phyloP scores from a whole-genome alignment of 2,329 filamentous ascomycete genomes.

The Apiospora hydei region DNA sequence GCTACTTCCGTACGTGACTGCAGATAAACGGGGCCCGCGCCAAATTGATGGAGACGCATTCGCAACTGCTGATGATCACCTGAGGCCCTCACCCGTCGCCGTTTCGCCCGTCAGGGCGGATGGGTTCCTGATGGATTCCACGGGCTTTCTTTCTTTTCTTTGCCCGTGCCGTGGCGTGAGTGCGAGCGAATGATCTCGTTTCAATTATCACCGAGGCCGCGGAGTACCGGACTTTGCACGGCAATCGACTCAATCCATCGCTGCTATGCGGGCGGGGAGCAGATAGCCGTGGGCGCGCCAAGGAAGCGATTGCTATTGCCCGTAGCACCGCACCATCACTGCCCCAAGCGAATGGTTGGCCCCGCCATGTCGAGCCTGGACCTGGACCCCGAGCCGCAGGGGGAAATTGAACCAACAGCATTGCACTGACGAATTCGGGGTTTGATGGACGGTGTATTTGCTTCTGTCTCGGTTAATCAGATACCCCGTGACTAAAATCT shows the following conservation, averaged over 20 bases:
- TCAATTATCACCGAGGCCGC: conserved; percentile 8
- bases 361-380: background rate
- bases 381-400: background rate
- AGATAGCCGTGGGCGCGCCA: conserved; percentile 1
- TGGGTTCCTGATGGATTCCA: too few species aligned
- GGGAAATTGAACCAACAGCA: background rate
- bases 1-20: background rate
- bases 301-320: background rate
- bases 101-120: background rate
- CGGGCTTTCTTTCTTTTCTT: background rate
- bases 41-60: conserved; percentile 2
- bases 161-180: background rate
- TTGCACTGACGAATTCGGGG: background rate
- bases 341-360: background rate
- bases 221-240: background rate
- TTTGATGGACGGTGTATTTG: background rate
- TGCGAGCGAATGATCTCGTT: background rate
- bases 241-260: background rate
- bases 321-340: background rate
- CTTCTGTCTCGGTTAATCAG: conserved; percentile 3
- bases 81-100: background rate
- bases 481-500: conserved; percentile 9
- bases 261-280: background rate
- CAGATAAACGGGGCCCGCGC: background rate
- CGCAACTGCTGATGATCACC: conserved; percentile 10